These are phyloP conservation scores for Ganoderma resinaceum DNA, from an alignment of 1,284 basidiomycete species.

Conservation along the genomic window DNA sequence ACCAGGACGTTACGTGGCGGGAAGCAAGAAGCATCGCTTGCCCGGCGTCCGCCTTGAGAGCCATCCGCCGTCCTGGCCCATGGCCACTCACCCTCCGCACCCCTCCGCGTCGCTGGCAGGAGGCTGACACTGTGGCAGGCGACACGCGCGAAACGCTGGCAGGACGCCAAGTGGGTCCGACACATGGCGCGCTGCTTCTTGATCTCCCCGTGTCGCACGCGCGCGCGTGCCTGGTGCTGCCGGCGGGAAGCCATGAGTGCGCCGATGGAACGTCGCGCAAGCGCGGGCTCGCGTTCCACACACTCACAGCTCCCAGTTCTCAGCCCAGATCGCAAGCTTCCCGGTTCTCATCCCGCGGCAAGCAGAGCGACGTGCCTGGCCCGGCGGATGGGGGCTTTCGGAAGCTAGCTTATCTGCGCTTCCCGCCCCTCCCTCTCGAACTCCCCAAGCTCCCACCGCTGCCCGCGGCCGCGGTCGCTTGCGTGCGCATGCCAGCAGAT, in stretches of 20 bases:
- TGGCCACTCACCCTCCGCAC: neutral
- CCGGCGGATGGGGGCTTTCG: neutral
- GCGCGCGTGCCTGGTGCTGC: slow-evolving; percentile 18
- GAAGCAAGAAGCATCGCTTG: neutral
- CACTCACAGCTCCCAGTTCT: neutral
- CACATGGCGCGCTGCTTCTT: slow-evolving; percentile 6
- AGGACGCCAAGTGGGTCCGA: neutral
- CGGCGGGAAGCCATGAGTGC: slow-evolving; percentile 23
- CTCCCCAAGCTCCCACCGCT: neutral
- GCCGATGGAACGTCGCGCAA: neutral
- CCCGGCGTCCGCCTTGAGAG: neutral
- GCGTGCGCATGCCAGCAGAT: neutral
- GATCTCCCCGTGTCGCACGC: slow-evolving; percentile 1
- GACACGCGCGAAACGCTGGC: neutral
- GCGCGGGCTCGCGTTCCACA: neutral
- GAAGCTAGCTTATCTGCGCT: slow-evolving; percentile 3
- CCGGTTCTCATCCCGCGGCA: slow-evolving; percentile 1
- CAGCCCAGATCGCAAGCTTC: slow-evolving; percentile 3
- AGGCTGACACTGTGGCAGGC: neutral
- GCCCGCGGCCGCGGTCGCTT: neutral
- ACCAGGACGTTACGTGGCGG: neutral
- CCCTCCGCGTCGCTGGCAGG: neutral
- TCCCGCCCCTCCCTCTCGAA: neutral
- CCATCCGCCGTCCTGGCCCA: neutral
- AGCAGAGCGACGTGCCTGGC: neutral